Percentiles rank a stretch among this genome's conserved stretches.
phyloP scores from a whole-genome alignment of 352 stramenopile genomes.

The Globisporangium nodosum region DNA sequence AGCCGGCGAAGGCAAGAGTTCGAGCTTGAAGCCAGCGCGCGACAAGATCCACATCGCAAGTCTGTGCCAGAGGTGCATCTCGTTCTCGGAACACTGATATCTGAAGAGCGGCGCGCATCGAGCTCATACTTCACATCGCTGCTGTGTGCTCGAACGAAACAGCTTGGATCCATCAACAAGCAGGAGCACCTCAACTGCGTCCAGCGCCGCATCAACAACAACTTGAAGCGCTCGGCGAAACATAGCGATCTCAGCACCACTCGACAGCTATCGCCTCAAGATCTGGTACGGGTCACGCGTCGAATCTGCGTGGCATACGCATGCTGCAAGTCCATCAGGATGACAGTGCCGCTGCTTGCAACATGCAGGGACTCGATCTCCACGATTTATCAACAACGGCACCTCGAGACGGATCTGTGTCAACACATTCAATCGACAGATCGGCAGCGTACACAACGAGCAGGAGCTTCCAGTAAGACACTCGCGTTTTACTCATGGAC shows the following conservation, averaged over 20 bases:
- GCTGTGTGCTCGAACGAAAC: not conserved
- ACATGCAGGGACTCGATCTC: conserved; percentile 6
- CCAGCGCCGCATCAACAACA: conserved; percentile 6
- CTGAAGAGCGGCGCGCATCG: not conserved
- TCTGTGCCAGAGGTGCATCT: not conserved
- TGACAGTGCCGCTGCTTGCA: not conserved
- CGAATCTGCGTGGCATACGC: not conserved
- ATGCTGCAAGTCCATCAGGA: not conserved
- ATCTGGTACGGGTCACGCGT: conserved; percentile 6
- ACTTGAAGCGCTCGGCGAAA: not conserved
- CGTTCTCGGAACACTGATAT: not conserved
- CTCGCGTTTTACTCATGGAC: conserved; percentile 8
- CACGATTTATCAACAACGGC: not conserved
- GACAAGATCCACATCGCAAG: not conserved
- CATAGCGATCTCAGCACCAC: not conserved
- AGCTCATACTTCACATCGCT: not conserved
- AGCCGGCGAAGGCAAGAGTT: conserved; percentile 3
- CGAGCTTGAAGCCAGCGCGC: not conserved
- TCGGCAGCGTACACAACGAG: not conserved
- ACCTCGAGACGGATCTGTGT: not conserved
- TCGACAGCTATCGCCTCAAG: conserved; percentile 5
- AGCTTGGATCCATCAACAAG: conserved; percentile 6
- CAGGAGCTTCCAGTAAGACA: conserved; percentile 1
- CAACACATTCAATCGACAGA: not conserved
- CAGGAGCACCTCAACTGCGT: conserved; percentile 12